phyloP scores from a whole-genome alignment of 306 rosid species.

The Datisca glomerata region DNA sequence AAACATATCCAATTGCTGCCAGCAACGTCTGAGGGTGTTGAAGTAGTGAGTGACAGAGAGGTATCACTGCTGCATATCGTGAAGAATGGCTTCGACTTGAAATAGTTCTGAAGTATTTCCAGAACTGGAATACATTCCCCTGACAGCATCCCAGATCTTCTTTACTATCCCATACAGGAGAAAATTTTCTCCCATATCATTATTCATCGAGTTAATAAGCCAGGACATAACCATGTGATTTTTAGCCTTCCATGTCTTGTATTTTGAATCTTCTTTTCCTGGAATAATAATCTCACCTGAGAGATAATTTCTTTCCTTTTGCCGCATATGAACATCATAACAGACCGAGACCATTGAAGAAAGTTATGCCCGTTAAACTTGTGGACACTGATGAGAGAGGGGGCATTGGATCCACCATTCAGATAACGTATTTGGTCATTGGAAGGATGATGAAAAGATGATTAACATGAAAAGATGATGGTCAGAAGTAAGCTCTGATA shows the following conservation, averaged over 20 bases:
- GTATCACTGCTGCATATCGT: constrained; percentile 1
- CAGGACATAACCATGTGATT: not conserved
- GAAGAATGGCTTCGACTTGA: not conserved
- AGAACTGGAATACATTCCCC: not conserved
- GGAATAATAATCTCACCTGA: not conserved
- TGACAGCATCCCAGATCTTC: not conserved
- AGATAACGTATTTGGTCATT: too few species aligned
- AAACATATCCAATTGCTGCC: constrained; percentile 5
- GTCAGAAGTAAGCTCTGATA: too few species aligned
- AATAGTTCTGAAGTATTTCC: not conserved
- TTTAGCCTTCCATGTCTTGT: not conserved
- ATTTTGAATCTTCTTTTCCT: not conserved
- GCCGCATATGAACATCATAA: not conserved
- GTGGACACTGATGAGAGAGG: not conserved
- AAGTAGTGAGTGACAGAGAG: not conserved
- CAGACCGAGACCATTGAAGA: not conserved
- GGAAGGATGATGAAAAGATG: too few species aligned
- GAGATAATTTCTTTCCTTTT: not conserved
- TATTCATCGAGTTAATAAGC: not conserved
- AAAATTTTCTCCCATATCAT: constrained; percentile 1
- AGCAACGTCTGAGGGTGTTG: constrained; percentile 1
- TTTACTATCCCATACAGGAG: not conserved
- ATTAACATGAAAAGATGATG: too few species aligned
- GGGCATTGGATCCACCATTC: too few species aligned
- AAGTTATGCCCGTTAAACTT: not conserved